These are phyloP conservation scores for Conringia planisiliqua DNA, from an alignment of 345 rosid species.

Conservation along the genomic window DNA sequence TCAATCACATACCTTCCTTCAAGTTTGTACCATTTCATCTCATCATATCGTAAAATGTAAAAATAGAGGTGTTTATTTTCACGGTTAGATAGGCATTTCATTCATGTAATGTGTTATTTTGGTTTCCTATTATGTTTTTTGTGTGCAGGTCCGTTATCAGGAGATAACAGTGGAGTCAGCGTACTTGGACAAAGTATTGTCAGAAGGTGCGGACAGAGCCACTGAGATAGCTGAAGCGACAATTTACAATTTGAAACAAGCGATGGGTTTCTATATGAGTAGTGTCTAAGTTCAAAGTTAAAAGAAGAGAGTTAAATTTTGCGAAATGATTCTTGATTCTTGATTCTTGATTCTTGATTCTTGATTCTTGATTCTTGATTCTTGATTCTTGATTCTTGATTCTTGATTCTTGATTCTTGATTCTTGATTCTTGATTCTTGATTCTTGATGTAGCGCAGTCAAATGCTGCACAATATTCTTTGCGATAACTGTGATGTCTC, in stretches of 20 bases:
- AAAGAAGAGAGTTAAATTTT: neutral
- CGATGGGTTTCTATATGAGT: slow-evolving; percentile 62
- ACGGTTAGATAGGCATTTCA: neutral
- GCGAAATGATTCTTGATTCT: neutral
- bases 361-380: neutral
- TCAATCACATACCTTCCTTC: neutral
- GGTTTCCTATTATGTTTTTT: neutral
- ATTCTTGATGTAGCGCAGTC: neutral
- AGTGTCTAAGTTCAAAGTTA: neutral
- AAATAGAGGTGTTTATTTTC: neutral
- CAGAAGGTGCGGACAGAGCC: slow-evolving; percentile 64
- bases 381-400: neutral
- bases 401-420: neutral
- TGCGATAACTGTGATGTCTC: neutral
- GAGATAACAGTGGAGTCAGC: slow-evolving; percentile 66
- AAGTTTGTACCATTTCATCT: neutral
- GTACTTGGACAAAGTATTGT: slow-evolving; percentile 58
- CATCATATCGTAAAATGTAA: neutral
- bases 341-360: neutral
- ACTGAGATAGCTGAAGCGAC: slow-evolving; percentile 61
- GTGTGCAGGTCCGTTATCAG: slow-evolving; percentile 54
- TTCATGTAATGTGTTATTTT: neutral
- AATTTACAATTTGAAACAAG: slow-evolving; percentile 58
- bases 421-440: neutral
- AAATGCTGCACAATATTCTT: neutral